Conservation (phyloP, 2,329 filamentous ascomycete genomes). For the Sporothrix variecibatus region DNA sequence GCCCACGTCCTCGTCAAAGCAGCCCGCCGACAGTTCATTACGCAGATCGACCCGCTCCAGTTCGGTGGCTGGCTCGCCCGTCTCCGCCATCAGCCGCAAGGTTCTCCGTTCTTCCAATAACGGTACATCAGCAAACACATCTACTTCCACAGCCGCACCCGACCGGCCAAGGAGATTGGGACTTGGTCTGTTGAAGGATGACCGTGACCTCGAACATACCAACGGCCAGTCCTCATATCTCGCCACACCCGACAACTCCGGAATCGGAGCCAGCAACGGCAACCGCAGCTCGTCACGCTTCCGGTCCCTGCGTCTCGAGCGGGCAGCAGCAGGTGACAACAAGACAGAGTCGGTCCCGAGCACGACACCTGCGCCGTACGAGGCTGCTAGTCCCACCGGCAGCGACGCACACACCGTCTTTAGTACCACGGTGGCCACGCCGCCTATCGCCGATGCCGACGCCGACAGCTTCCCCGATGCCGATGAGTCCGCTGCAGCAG, state of each 20-base stretch:
- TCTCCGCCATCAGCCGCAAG: slow-evolving; percentile 37
- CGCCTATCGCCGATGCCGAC: slow-evolving; percentile 73
- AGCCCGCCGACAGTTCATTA: slow-evolving; percentile 34
- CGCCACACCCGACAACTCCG: slow-evolving; percentile 61
- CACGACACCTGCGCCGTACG: slow-evolving; percentile 45
- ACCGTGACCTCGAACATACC: not conserved
- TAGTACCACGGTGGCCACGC: slow-evolving; percentile 67
- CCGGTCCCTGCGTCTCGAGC: slow-evolving; percentile 46
- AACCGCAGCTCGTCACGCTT: slow-evolving; percentile 44
- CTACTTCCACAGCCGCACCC: slow-evolving; percentile 37
- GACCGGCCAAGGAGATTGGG: slow-evolving; percentile 46
- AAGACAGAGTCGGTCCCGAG: slow-evolving; percentile 49
- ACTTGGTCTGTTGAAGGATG: slow-evolving; percentile 27
- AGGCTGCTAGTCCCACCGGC: slow-evolving; percentile 53
- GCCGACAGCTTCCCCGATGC: slow-evolving; percentile 59
- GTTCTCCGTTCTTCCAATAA: slow-evolving; percentile 34
- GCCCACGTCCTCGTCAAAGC: slow-evolving; percentile 25
- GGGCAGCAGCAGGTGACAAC: slow-evolving; percentile 39
- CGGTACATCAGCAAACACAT: slow-evolving; percentile 25
- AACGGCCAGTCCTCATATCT: slow-evolving; percentile 38
- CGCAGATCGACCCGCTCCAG: slow-evolving; percentile 40
- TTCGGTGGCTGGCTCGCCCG: slow-evolving; percentile 39
- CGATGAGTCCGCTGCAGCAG: slow-evolving; percentile 52
- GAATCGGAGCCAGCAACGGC: slow-evolving; percentile 37
- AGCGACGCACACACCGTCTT: slow-evolving; percentile 63